Evolutionary conservation across 495 filamentous ascomycete species (phyloP), one percentile per base, ranked within the genome.

Genomic region (Cenococcum geophilum): DNA sequence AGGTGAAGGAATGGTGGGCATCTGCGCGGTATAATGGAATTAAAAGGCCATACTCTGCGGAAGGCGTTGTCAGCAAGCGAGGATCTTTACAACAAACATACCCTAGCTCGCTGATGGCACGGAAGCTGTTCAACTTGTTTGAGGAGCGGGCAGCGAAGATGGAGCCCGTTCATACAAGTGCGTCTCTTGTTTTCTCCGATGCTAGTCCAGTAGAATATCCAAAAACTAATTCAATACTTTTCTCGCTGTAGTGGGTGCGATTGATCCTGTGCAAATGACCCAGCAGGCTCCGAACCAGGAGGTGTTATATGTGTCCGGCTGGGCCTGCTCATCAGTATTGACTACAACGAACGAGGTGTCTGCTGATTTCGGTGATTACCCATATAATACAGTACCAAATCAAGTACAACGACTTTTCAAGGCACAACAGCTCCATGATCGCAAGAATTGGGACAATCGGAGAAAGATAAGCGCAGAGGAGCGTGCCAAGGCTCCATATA

Each of bases 211-310:
- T 56, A 56, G 25, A 23, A 56, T 59, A 59, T 53, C 45, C 57
- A 68, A 47, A 35, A 32, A 48, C 63, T 68, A 61, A 64, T 68
- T n/a, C 14, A 61, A 45, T 37, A 21, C 14, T 63, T 50, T 48
- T 66, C 37, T 35, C 12, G 55, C 21, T 35, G 51, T 53, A 92
- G 89, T 98, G 87, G 93, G 93, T 61, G 95, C 92, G 58, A 96
- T 98, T 76, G 93, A 98, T 70, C 93, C 93, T 16, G 83, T 97
- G 9, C 93, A 98, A 75, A 97, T 98, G 93, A 97, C 95, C 32
- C 93, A 98, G 74, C 95, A 97, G 77, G 95, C 93, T 23, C 82
- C 87, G 1, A 87, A 97, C 74, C 93, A 97, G 72, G 95, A 98
- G 74, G 87, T 96, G 5, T 80, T 98, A 18, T 98, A 98, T 75